Evolutionary conservation across 1,284 basidiomycete species (phyloP).

Genomic region (Moesziomyces antarcticus): DNA sequence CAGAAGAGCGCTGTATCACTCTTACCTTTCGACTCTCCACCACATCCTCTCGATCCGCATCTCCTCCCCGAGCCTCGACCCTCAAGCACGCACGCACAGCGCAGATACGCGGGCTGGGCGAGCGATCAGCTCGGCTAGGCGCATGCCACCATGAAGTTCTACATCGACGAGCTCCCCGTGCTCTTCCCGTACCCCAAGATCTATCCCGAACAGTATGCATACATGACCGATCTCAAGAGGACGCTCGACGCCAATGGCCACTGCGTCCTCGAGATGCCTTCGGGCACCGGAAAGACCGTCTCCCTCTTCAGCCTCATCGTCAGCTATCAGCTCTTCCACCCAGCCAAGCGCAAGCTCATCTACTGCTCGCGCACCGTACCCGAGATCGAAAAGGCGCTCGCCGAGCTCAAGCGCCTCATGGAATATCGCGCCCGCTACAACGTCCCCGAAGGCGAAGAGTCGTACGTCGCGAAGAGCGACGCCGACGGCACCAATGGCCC

Average conservation of each 20-base stretch:
- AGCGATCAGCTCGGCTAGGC: not conserved
- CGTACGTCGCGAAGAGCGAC: slow-evolving; percentile 76
- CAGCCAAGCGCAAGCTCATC: slow-evolving; percentile 90
- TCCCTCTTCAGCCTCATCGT: slow-evolving; percentile 95
- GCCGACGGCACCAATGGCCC: slow-evolving; percentile 26
- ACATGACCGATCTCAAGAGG: slow-evolving; percentile 98
- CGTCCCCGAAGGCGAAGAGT: slow-evolving; percentile 71
- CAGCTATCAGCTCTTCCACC: slow-evolving; percentile 95
- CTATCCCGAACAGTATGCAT: slow-evolving; percentile 90
- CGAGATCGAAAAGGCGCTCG: slow-evolving; percentile 98
- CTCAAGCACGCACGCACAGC: not conserved
- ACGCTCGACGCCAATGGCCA: slow-evolving; percentile 93
- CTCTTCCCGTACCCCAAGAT: slow-evolving; percentile 70
- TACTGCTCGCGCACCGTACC: slow-evolving; percentile 99
- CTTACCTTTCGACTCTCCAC: not conserved
- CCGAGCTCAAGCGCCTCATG: slow-evolving; percentile 94
- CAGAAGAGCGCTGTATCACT: no score
- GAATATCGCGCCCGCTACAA: slow-evolving; percentile 76
- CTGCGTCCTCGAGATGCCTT: slow-evolving; percentile 99
- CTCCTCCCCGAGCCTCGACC: not conserved
- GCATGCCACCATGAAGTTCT: slow-evolving; percentile 82
- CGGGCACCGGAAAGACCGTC: slow-evolving; percentile 98
- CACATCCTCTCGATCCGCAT: not conserved
- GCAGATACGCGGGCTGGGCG: not conserved
- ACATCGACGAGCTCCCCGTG: slow-evolving; percentile 83